Percentiles rank a stretch among this genome's conserved stretches.
Evolutionary conservation across 1,139 yeast species (phyloP).

Genomic region (Blastobotrys capitulatus): DNA sequence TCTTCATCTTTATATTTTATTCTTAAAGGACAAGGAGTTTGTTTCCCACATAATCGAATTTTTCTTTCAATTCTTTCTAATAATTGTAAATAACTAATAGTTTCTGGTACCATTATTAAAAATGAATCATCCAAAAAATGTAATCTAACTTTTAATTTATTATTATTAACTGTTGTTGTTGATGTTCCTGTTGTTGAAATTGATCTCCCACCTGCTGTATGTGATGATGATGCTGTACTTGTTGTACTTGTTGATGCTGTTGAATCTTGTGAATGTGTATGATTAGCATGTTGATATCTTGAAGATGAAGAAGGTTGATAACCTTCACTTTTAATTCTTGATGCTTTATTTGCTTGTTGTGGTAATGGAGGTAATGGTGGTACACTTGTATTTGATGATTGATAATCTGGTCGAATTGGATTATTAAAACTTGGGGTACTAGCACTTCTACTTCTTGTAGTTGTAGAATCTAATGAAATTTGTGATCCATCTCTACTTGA

Average conservation of each 20-base stretch:
- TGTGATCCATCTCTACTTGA: conserved; percentile 8
- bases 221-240: not conserved
- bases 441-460: conserved; percentile 21
- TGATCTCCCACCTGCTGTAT: not conserved
- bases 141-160: conserved; percentile 42
- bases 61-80: conserved; percentile 40
- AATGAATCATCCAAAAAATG: conserved; percentile 44
- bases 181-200: conserved; percentile 3
- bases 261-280: conserved; percentile 9
- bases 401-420: not conserved
- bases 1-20: conserved; percentile 91
- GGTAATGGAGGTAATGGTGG: conserved; percentile 15
- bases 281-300: not conserved
- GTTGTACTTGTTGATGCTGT: not conserved
- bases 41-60: conserved; percentile 40
- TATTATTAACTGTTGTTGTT: conserved; percentile 6
- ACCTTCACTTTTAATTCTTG: conserved; percentile 23
- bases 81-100: conserved; percentile 45
- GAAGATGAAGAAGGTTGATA: conserved; percentile 10
- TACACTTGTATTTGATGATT: not conserved
- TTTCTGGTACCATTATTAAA: conserved; percentile 43
- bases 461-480: conserved; percentile 1
- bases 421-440: conserved; percentile 12
- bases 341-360: conserved; percentile 13
- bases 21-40: conserved; percentile 39